These are phyloP conservation scores for Microsporum ferrugineum DNA, from an alignment of 2,329 filamentous ascomycete genomes.

Conservation along the genomic window DNA sequence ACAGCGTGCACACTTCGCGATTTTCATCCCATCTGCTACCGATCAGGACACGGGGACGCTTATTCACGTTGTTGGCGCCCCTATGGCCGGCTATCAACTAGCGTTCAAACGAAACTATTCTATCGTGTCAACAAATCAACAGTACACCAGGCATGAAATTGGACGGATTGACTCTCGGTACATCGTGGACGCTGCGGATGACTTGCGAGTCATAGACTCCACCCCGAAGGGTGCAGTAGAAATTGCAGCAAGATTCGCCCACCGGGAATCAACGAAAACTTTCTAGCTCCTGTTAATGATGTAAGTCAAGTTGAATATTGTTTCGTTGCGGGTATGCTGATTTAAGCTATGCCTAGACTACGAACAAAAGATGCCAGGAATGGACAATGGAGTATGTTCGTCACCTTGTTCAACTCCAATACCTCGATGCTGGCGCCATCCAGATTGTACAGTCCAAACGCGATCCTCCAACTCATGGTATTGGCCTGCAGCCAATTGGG, in stretches of 20 bases:
- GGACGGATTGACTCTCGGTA: slow-evolving; percentile 17
- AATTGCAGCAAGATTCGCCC: slow-evolving; percentile 20
- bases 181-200: slow-evolving; percentile 15
- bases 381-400: slow-evolving; percentile 27
- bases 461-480: slow-evolving; percentile 22
- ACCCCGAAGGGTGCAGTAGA: slow-evolving; percentile 20
- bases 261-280: slow-evolving; percentile 24
- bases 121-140: slow-evolving; percentile 9
- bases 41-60: slow-evolving; percentile 17
- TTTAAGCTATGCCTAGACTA: slow-evolving; percentile 14
- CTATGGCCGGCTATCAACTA: slow-evolving; percentile 23
- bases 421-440: slow-evolving; percentile 18
- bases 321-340: background rate
- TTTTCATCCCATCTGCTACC: slow-evolving; percentile 20
- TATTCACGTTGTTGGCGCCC: slow-evolving; percentile 25
- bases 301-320: slow-evolving; percentile 12
- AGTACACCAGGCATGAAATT: slow-evolving; percentile 14
- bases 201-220: slow-evolving; percentile 12
- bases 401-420: slow-evolving; percentile 16
- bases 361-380: slow-evolving; percentile 26
- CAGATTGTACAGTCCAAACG: slow-evolving; percentile 22
- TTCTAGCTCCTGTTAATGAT: slow-evolving; percentile 26
- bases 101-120: slow-evolving; percentile 24
- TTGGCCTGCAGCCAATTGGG: slow-evolving; percentile 11
- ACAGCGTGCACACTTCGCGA: slow-evolving; percentile 23